These are phyloP conservation scores for Pyrenochaeta sp. DNA, from an alignment of 2,329 filamentous ascomycete species.

Conservation along the genomic window DNA sequence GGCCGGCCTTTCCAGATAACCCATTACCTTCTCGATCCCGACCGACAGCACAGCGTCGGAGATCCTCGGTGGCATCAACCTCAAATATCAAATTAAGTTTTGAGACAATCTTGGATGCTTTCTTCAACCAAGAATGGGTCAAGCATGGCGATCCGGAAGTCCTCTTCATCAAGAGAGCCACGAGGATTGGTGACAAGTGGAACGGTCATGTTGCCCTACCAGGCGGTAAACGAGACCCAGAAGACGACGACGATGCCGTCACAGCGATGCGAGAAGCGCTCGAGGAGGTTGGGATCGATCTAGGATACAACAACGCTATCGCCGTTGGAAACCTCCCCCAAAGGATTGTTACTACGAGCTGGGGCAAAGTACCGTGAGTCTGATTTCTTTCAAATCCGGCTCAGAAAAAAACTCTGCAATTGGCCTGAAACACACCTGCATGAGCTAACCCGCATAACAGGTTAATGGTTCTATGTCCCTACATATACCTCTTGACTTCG, in stretches of 20 bases:
- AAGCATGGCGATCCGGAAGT: slow-evolving; percentile 70
- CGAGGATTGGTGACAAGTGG: slow-evolving; percentile 71
- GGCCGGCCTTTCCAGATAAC: slow-evolving; percentile 50
- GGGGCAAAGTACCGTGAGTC: slow-evolving; percentile 68
- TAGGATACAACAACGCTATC: slow-evolving; percentile 57
- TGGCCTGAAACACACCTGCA: too few species aligned
- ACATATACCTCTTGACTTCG: slow-evolving; percentile 68
- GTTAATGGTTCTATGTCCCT: slow-evolving; percentile 74
- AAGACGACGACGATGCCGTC: slow-evolving; percentile 67
- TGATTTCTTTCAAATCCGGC: too few species aligned
- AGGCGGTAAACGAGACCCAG: slow-evolving; percentile 70
- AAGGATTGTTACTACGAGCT: slow-evolving; percentile 69
- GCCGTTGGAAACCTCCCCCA: slow-evolving; percentile 70
- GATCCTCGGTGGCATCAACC: slow-evolving; percentile 33
- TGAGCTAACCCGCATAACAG: too few species aligned
- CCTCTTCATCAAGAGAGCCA: slow-evolving; percentile 74
- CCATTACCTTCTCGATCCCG: slow-evolving; percentile 19
- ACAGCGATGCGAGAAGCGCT: slow-evolving; percentile 69
- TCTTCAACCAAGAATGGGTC: slow-evolving; percentile 72
- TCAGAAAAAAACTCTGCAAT: too few species aligned
- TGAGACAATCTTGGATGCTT: slow-evolving; percentile 59
- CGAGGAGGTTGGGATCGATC: slow-evolving; percentile 72
- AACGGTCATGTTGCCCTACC: slow-evolving; percentile 73
- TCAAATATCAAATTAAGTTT: slow-evolving; percentile 38
- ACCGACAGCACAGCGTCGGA: slow-evolving; percentile 27